Evolutionary conservation across 1,139 yeast species (phyloP), one percentile per base, ranked within the genome.

Genomic region (Kodamaea sp.): DNA sequence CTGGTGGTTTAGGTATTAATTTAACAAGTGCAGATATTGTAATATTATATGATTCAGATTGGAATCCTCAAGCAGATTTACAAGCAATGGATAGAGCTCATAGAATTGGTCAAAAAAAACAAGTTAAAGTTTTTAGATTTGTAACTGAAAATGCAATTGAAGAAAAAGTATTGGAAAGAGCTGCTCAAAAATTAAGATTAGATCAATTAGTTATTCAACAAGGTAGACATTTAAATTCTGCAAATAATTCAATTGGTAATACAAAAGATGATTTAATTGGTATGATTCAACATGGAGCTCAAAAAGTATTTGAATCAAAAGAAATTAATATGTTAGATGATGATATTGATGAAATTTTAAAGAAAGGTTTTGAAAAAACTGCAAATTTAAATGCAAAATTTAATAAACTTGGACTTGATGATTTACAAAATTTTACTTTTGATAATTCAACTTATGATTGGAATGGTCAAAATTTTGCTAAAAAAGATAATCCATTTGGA

Each of bases 61-160:
- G 98, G 98, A 92, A 92, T 56, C 98, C 98, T 1, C 98, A 92
- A 58, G 97, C 97, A 0, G 98, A 92, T 72, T 71, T 92, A 53
- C 98, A 92, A 63, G 97, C 98, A 1, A 92, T 92, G 98, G 98
- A 92, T 61, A 77, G 98, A 58, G 98, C 98, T 0, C 98, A 92
- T 61, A 81, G 98, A 67, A 92, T 92, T 57, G 98, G 98, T 8
- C 98, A 92, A 60, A 90, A 88, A 60, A 92, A 90, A 56, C 98
- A 92, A 63, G 98, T 92, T 6, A 79, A 81, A 49, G 97, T 92
- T 6, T 90, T 75, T 57, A 70, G 98, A 52, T 85, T 92, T 62
- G 95, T 92, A 27, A 90, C 97, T 5, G 97, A 92, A 55, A 84
- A 88, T 62, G 96, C 98, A 8, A 89, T 92, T 47, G 98, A 92